These are phyloP conservation scores for Ustanciosporium gigantosporum DNA, from an alignment of 1,284 basidiomycete genomes.

Conservation along the genomic window DNA sequence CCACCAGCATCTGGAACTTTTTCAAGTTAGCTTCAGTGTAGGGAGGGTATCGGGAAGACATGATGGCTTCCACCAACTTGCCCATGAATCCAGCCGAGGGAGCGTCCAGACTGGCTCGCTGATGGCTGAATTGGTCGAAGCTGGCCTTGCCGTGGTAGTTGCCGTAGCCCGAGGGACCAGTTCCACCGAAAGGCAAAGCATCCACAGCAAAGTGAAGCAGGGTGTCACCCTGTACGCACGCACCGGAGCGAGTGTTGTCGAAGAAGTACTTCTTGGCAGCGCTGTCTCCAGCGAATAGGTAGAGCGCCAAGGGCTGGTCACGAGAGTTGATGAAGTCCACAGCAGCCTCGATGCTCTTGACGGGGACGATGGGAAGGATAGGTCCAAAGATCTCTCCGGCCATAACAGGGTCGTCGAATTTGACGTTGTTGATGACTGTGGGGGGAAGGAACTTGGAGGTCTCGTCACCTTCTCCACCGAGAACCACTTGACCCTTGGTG, in stretches of 20 bases:
- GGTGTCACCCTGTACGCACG: conserved; percentile 40
- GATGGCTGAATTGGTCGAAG: conserved; percentile 66
- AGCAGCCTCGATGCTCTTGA: conserved; percentile 63
- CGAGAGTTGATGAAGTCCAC: conserved; percentile 62
- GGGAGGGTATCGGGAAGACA: conserved; percentile 61
- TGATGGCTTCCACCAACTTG: conserved; percentile 56
- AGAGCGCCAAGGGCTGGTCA: conserved; percentile 76
- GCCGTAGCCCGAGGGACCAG: conserved; percentile 64
- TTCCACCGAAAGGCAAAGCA: conserved; percentile 66
- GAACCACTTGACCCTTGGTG: conserved; percentile 72
- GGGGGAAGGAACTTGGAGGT: conserved; percentile 70
- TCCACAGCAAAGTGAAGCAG: conserved; percentile 65
- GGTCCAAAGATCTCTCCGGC: conserved; percentile 78
- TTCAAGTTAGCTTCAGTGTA: conserved; percentile 50
- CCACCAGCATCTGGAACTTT: conserved; percentile 38
- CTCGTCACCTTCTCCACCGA: conserved; percentile 73
- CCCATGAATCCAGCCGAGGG: conserved; percentile 61
- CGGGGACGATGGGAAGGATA: conserved; percentile 75
- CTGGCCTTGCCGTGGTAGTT: conserved; percentile 64
- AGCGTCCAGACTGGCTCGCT: conserved; percentile 63
- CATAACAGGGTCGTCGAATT: conserved; percentile 67
- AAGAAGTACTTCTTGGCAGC: conserved; percentile 68
- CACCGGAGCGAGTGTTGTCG: conserved; percentile 50
- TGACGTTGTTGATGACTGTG: conserved; percentile 70
- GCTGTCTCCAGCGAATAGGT: conserved; percentile 72